These are phyloP conservation scores for Globisporangium heterothallicum DNA, from an alignment of 352 stramenopile genomes.

Conservation along the genomic window DNA sequence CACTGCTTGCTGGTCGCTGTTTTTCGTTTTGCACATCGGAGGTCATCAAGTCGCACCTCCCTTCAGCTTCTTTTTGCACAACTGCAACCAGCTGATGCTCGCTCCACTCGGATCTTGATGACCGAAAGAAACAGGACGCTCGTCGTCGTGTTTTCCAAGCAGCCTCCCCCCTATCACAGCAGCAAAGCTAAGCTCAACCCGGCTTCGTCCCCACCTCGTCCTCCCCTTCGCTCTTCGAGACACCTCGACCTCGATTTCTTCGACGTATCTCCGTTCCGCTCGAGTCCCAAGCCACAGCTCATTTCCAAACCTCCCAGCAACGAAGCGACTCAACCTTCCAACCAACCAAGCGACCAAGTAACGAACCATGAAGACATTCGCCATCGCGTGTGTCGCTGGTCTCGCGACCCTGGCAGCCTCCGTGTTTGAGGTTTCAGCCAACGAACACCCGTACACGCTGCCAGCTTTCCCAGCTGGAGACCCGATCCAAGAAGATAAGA, in stretches of 20 bases:
- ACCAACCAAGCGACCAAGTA: background rate
- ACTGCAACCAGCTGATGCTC: background rate
- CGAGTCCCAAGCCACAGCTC: background rate
- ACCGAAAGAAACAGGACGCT: background rate
- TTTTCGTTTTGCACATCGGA: too few relatives aligned
- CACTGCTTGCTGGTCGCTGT: too few relatives aligned
- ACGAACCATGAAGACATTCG: background rate
- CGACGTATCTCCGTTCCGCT: background rate
- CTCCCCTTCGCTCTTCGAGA: background rate
- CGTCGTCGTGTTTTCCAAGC: background rate
- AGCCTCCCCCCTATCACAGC: background rate
- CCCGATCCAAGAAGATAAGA: background rate
- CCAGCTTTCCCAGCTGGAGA: background rate
- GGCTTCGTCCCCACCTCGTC: background rate
- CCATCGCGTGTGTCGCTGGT: background rate
- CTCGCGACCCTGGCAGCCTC: background rate
- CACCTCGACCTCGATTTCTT: background rate
- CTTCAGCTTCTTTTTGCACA: too few relatives aligned
- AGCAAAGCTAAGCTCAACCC: background rate
- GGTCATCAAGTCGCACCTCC: too few relatives aligned
- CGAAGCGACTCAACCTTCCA: background rate
- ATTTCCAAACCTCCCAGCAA: constrained; percentile 3
- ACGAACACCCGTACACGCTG: background rate
- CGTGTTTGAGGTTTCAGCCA: background rate
- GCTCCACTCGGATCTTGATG: background rate